These are phyloP conservation scores for Podospora conica DNA, from an alignment of 495 filamentous ascomycete species.

Conservation along the genomic window DNA sequence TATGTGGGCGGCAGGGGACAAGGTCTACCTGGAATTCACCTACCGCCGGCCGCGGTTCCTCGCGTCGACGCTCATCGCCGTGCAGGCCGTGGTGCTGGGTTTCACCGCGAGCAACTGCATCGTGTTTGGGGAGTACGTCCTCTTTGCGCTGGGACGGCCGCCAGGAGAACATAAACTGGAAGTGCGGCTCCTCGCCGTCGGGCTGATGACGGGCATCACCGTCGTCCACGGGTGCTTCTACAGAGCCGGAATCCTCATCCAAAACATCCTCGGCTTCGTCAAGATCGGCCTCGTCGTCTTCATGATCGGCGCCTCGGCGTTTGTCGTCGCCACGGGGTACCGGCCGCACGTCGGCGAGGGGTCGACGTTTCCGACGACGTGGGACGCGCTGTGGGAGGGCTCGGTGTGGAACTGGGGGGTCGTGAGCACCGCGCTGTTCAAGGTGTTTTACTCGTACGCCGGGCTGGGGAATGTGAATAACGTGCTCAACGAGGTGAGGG, in stretches of 20 bases:
- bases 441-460: constrained; percentile 66
- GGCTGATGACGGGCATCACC: constrained; percentile 53
- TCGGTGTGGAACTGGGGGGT: constrained; percentile 51
- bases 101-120: constrained; percentile 67
- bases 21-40: constrained; percentile 73
- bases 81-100: constrained; percentile 61
- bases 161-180: constrained; percentile 39
- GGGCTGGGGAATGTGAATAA: constrained; percentile 66
- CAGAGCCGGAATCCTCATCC: constrained; percentile 57
- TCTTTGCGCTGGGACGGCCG: constrained; percentile 49
- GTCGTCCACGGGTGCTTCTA: constrained; percentile 56
- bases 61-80: constrained; percentile 59
- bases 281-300: constrained; percentile 62
- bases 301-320: constrained; percentile 54
- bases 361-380: constrained; percentile 14
- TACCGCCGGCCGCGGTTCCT: constrained; percentile 65
- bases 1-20: constrained; percentile 27
- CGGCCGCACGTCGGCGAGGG: constrained; percentile 13
- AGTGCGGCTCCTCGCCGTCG: constrained; percentile 55
- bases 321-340: constrained; percentile 42
- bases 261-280: constrained; percentile 60
- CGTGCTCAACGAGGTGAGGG: constrained; percentile 67
- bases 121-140: constrained; percentile 63
- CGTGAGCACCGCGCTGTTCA: constrained; percentile 61
- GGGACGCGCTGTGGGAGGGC: constrained; percentile 45